phyloP scores from a whole-genome alignment of 2,329 filamentous ascomycete species.

The Neofusicoccum laricinum region DNA sequence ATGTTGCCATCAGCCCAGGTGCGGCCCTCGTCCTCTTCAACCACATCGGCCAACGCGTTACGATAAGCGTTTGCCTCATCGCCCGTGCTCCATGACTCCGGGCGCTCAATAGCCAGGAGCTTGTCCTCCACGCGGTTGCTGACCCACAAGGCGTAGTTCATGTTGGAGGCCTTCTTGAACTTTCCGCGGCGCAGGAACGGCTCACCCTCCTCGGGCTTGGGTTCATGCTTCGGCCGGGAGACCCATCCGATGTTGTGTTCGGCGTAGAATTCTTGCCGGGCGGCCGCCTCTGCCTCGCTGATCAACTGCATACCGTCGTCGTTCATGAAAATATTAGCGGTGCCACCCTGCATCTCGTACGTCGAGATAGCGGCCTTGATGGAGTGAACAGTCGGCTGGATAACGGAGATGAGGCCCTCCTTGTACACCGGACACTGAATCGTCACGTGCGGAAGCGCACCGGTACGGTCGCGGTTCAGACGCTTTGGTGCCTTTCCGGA shows the following conservation, averaged over 20 bases:
- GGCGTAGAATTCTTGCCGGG: constrained; percentile 48
- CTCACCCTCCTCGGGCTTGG: constrained; percentile 10
- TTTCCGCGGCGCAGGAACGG: constrained; percentile 32
- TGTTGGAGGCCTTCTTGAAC: constrained; percentile 21
- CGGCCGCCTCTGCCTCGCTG: constrained; percentile 41
- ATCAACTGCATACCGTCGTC: constrained; percentile 67
- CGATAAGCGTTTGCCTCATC: constrained; percentile 24
- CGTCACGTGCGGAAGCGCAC: constrained; percentile 63
- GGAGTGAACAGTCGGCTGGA: constrained; percentile 3
- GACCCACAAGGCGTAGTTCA: constrained; percentile 67
- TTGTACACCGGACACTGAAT: constrained; percentile 89
- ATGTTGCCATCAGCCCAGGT: constrained; percentile 84
- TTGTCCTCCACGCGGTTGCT: constrained; percentile 62
- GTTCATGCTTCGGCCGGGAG: constrained; percentile 43
- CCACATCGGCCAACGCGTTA: constrained; percentile 55
- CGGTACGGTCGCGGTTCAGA: constrained; percentile 49
- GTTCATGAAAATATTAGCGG: constrained; percentile 66
- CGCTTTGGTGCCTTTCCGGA: constrained; percentile 65
- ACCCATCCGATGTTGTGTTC: constrained; percentile 51
- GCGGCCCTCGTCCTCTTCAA: constrained; percentile 59
- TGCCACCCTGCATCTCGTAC: constrained; percentile 56
- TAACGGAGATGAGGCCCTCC: constrained; percentile 65
- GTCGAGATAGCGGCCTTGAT: constrained; percentile 51
- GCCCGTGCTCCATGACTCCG: constrained; percentile 30
- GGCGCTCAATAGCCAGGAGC: constrained; percentile 40